phyloP scores from a whole-genome alignment of 1,139 yeast genomes.

The Saccharomyces pastorianus region DNA sequence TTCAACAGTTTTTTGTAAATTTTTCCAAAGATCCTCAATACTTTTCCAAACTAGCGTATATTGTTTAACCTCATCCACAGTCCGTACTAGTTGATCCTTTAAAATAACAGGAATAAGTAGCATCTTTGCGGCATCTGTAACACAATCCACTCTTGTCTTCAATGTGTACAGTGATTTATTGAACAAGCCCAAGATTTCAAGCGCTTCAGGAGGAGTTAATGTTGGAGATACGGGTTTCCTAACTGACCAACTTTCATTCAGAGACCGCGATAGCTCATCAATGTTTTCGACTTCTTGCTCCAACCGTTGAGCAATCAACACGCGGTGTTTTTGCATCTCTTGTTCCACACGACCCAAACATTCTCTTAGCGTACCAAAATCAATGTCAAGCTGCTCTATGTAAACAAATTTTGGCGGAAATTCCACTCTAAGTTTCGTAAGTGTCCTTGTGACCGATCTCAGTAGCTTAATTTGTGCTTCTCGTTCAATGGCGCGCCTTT shows the following conservation, averaged over 20 bases:
- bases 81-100: neutral
- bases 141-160: neutral
- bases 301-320: conserved; percentile 38
- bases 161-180: neutral
- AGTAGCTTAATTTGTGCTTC: neutral
- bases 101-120: neutral
- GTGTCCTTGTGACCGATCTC: conserved; percentile 8
- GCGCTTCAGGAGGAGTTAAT: conserved; percentile 44
- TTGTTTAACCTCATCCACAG: neutral
- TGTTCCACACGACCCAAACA: conserved; percentile 36
- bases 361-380: conserved; percentile 39
- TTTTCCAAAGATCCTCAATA: neutral
- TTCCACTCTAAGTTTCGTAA: conserved; percentile 37
- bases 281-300: conserved; percentile 38
- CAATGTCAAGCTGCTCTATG: conserved; percentile 56
- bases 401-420: conserved; percentile 52
- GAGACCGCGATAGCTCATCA: conserved; percentile 30
- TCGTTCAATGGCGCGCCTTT: neutral
- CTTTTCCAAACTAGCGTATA: neutral
- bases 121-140: neutral
- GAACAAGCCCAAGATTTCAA: conserved; percentile 35
- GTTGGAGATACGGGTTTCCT: conserved; percentile 44
- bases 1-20: neutral
- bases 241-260: conserved; percentile 40
- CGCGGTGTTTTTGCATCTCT: conserved; percentile 40